Base-by-base conservation (phyloP, 257 asterid genomes). In the Eucommia ulmoides region DNA sequence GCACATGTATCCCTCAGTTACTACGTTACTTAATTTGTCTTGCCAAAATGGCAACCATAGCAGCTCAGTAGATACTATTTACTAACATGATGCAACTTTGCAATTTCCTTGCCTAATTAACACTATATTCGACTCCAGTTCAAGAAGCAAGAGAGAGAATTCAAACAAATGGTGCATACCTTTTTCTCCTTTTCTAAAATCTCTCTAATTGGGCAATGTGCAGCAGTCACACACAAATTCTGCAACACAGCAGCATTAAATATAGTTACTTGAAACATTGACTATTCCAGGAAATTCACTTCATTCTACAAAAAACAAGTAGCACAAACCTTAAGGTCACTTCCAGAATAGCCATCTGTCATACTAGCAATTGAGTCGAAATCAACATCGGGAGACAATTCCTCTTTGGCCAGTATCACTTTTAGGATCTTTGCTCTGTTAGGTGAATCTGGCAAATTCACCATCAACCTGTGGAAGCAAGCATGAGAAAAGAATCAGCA, bases 291-390 rank as follows among this genome's bases (percentile, higher is more conserved):
- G 46, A 22, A 1, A 29, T 41, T 15, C 38, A 22, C 17, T 47
- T 24, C 23, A 42, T 2, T 21, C 24, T 25, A 2, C 9, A 15
- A 53, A 2, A 22, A 19, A 47, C 20, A 24, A 45, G 23, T 20
- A 49, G 53, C n/a, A n/a, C 52, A 49, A 65, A 89, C 97, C 94
- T 85, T 85, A 23, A 89, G 91, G 67, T 89, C 96, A 55, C 97
- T 89, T 74, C 97, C 97, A 7, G 97, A 89, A 66, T 89, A 89
- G 26, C 97, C 97, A 25, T 89, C 85, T 1, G 93, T 78, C 89
- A 82, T 76, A 60, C 67, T 74, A n/a, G 96, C 94, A 55, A 89
- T 71, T 6, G 89, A 68, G 49, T 80, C 93, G 45, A 89, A 63
- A 66, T 85, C 93, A 18, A 85, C 61, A 69, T 77, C 78, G 5